These are phyloP conservation scores for Petasospora fabianii DNA, from an alignment of 1,139 yeast species.

Conservation along the genomic window DNA sequence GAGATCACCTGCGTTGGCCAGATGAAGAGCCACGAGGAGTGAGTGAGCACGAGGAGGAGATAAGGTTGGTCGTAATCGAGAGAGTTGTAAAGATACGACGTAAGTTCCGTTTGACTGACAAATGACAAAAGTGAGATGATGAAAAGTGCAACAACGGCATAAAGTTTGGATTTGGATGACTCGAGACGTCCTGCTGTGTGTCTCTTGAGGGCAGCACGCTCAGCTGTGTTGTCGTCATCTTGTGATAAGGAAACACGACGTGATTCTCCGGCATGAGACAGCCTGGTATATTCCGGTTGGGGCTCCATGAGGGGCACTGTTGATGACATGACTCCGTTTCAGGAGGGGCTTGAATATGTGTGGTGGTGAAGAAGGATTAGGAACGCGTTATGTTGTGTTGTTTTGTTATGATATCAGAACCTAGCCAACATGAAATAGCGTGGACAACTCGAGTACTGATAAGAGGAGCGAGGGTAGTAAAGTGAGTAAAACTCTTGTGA, in stretches of 20 bases:
- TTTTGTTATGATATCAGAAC: too few species aligned
- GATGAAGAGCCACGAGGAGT: constrained; percentile 71
- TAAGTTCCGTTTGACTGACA: constrained; percentile 76
- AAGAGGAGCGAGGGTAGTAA: too few species aligned
- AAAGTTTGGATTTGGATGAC: constrained; percentile 35
- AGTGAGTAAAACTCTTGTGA: too few species aligned
- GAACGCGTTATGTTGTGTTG: too few species aligned
- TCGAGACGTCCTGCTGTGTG: constrained; percentile 13
- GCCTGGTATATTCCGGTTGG: constrained; percentile 7
- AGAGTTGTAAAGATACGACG: constrained; percentile 62
- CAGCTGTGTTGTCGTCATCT: neutral
- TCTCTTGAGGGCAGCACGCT: neutral
- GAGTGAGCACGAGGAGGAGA: constrained; percentile 64
- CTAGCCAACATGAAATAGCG: too few species aligned
- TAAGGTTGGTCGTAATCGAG: constrained; percentile 67
- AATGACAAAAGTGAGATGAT: constrained; percentile 59
- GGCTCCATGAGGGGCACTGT: constrained; percentile 6
- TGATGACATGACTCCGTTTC: neutral
- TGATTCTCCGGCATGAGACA: constrained; percentile 9
- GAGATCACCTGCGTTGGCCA: constrained; percentile 70
- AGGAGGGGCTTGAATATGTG: too few species aligned
- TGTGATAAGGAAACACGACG: constrained; percentile 10
- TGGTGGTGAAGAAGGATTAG: too few species aligned
- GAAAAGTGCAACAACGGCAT: constrained; percentile 56
- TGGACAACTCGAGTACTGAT: too few species aligned